Conservation (phyloP, 345 rosid genomes). For the Salix purpurea region DNA sequence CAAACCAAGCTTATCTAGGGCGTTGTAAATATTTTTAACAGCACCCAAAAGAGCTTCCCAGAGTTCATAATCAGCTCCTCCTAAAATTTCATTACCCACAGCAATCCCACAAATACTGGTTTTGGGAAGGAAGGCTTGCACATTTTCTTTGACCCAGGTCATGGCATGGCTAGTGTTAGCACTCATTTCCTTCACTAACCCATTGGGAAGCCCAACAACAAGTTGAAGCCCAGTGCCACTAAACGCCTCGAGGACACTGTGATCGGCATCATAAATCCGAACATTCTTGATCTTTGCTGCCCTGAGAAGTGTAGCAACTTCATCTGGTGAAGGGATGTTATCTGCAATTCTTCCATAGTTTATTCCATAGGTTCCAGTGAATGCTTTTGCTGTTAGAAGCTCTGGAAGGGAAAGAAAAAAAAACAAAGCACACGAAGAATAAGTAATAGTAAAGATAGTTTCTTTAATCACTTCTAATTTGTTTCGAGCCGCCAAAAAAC, state of each 20-base stretch:
- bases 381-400: constrained; percentile 42
- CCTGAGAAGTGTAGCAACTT: constrained; percentile 73
- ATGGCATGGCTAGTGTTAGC: constrained; percentile 65
- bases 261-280: constrained; percentile 84
- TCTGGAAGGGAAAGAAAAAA: constrained; percentile 30
- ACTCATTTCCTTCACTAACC: constrained; percentile 60
- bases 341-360: constrained; percentile 93
- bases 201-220: constrained; percentile 85
- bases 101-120: constrained; percentile 90
- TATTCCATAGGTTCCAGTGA: constrained; percentile 89
- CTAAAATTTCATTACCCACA: constrained; percentile 87
- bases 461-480: constrained; percentile 9
- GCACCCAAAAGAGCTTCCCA: constrained; percentile 74
- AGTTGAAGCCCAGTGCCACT: constrained; percentile 83
- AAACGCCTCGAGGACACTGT: constrained; percentile 79
- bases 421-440: not conserved
- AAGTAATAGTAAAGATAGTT: not conserved
- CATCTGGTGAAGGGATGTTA: constrained; percentile 87
- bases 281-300: constrained; percentile 80
- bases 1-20: constrained; percentile 52
- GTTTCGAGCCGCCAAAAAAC: not conserved
- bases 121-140: constrained; percentile 67
- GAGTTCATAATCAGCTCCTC: constrained; percentile 51
- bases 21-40: constrained; percentile 63
- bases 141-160: constrained; percentile 84